Base-by-base conservation (phyloP, 2,329 filamentous ascomycete species). In the Aspergillus versicolor region DNA sequence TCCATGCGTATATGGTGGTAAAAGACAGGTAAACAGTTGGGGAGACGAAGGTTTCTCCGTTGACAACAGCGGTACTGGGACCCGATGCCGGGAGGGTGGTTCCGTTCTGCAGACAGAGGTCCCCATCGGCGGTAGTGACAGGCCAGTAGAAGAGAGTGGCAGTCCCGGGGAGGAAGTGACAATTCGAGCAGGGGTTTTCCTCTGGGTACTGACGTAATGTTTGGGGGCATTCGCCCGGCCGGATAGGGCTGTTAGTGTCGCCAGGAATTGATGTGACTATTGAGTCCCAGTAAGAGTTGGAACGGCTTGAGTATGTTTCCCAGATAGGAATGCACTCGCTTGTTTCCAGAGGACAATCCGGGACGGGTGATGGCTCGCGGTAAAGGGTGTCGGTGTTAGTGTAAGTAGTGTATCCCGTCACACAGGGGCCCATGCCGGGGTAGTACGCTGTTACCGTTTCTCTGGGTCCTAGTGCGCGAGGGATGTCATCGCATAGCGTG, bases 91-190 rank as follows among this genome's bases (percentile, higher is more conserved):
- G 52, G 15, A 65, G 24, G 27, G 63, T 66, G 27, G 52, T 61
- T 38, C 64, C 64, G 50, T 62, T 57, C 47, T 64, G 60, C 42
- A 54, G 54, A 49, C 64, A 66, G 40, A 63, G 58, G 19, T 62
- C 63, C 15, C 63, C 62, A 21, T 11, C 38, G 9, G 48, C 55
- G 19, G 65, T 65, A n/a, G 54, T 54, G n/a, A 61, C 61, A 5
- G 65, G 65, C 65, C 65, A 67, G 60, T 65, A 67, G 53, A 67
- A 67, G 40, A 67, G 53, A 4, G 65, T 67, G 1, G 65, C 65
- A 4, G 59, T 62, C 2, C 32, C 63, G 1, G 65, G 65, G 32
- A 65, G 56, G 24, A 58, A 65, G 47, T 65, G 65, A 32, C 63
- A 67, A 32, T 50, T 53, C 5, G 60, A 59, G 49, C 65, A 65